A percentile compares a stretch with the other conserved stretches of the same genome.
Conservation (phyloP, 2,329 filamentous ascomycete species). For the Pyrenophora teres region DNA sequence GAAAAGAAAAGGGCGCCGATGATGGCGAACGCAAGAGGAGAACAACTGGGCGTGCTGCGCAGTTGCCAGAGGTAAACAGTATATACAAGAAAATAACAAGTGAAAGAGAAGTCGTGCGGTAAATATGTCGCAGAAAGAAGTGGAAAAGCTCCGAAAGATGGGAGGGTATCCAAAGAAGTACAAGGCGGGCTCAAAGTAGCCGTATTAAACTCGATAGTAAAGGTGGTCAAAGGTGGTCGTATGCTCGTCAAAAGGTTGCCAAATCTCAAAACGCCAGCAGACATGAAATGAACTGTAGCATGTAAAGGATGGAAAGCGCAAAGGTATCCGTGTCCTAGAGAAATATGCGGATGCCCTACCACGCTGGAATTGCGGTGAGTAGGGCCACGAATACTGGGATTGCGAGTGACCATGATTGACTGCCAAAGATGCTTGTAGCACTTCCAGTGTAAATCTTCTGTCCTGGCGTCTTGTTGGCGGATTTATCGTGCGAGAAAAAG, state of each 20-base stretch:
- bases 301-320: too few relatives aligned
- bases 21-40: background rate
- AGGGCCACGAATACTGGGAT: conserved; percentile 33
- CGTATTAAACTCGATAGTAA: conserved; percentile 1
- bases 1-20: background rate
- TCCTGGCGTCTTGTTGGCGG: conserved; percentile 32
- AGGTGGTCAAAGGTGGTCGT: conserved; percentile 4
- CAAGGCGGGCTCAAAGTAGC: background rate
- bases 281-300: too few relatives aligned
- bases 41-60: background rate
- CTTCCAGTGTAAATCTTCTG: conserved; percentile 31
- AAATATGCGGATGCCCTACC: conserved; percentile 12
- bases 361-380: conserved; percentile 33
- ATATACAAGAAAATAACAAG: conserved; percentile 19
- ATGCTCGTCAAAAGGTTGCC: conserved; percentile 2
- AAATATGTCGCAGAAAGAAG: conserved; percentile 3
- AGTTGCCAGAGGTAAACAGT: conserved; percentile 1
- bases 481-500: conserved; percentile 39
- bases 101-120: conserved; percentile 5
- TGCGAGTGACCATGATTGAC: conserved; percentile 25
- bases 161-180: background rate
- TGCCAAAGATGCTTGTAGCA: conserved; percentile 25
- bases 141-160: background rate
- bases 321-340: background rate
- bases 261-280: background rate